A percentile compares a stretch with the other conserved stretches of the same genome.
Evolutionary conservation across 1,139 yeast species (phyloP).

Genomic region (Suhomyces choctaworum): DNA sequence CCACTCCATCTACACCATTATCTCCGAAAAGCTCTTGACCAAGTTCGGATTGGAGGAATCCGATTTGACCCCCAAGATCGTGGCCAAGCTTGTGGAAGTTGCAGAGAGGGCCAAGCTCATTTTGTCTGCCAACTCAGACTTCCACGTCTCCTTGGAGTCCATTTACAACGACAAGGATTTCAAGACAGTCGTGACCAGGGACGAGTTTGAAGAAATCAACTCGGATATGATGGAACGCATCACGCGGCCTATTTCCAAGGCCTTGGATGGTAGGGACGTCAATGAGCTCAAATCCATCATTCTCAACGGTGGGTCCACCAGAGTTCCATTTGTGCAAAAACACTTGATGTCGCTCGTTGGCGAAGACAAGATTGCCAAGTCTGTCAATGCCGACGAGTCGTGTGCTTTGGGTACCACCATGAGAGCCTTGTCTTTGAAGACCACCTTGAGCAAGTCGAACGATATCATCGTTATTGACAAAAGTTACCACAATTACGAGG

Average conservation of each 20-base stretch:
- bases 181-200: slow-evolving; percentile 62
- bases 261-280: slow-evolving; percentile 41
- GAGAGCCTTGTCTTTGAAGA: slow-evolving; percentile 62
- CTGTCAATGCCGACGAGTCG: slow-evolving; percentile 94
- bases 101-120: slow-evolving; percentile 87
- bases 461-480: slow-evolving; percentile 64
- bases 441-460: slow-evolving; percentile 55
- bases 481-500: slow-evolving; percentile 43
- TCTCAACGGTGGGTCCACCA: slow-evolving; percentile 86
- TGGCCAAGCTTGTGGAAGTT: slow-evolving; percentile 71
- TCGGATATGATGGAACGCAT: slow-evolving; percentile 46
- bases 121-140: slow-evolving; percentile 84
- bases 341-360: slow-evolving; percentile 55
- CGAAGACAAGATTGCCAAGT: slow-evolving; percentile 69
- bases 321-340: slow-evolving; percentile 84
- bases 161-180: slow-evolving; percentile 72
- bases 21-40: slow-evolving; percentile 57
- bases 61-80: slow-evolving; percentile 53
- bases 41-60: slow-evolving; percentile 38
- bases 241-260: slow-evolving; percentile 55
- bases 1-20: slow-evolving; percentile 56
- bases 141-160: slow-evolving; percentile 68
- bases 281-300: slow-evolving; percentile 64
- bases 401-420: slow-evolving; percentile 87
- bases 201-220: slow-evolving; percentile 69